Evolutionary conservation across 2,329 filamentous ascomycete genomes (phyloP), one percentile per base, ranked within the genome.

Genomic region (Teratosphaeria viscida): DNA sequence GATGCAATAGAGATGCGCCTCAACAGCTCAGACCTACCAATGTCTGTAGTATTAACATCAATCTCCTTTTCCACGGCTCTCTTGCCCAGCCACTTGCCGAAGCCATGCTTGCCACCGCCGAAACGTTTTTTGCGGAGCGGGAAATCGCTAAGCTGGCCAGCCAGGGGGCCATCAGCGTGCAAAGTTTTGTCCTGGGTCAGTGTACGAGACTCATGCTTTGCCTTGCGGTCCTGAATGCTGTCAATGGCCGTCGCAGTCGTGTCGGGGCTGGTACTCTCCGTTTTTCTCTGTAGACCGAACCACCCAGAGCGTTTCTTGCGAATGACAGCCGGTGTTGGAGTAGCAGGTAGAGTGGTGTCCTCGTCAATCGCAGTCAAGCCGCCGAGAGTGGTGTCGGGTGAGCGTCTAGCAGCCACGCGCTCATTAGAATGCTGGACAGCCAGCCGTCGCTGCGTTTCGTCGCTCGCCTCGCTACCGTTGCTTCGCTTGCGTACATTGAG

Each of bases 401-500:
- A 63, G 59, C 64, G 68, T 52, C 60, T 59, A n/a, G 27, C 26
- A 11, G 61, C 59, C 39, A 68, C 47, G 26, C 59, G 60, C 35
- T 69, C 67, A 12, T 49, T 52, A 3, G 67, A 68, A 19, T 57
- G 37, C 57, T 67, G 65, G n/a, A 54, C 57, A 4, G 59, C 61
- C 35, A 64, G 54, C 39, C 60, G 60, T 7, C 61, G 52, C 12
- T 60, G 52, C 5, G 59, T 57, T 26, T 62, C 62, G 47, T 63
- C 59, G 53, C 64, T 67, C 26, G 62, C 60, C 49, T 66, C 67
- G 66, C 43, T 72, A 65, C 68, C 19, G 66, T 62, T 67, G 59
- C 64, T 66, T 10, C 74, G 74, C 72, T 85, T 85, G 55, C 80
- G 77, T 52, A 85, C 80, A 55, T 79, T 81, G 54, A 85, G 72